Base-by-base conservation (phyloP, 1,284 basidiomycete species). In the Boletellus sp. region DNA sequence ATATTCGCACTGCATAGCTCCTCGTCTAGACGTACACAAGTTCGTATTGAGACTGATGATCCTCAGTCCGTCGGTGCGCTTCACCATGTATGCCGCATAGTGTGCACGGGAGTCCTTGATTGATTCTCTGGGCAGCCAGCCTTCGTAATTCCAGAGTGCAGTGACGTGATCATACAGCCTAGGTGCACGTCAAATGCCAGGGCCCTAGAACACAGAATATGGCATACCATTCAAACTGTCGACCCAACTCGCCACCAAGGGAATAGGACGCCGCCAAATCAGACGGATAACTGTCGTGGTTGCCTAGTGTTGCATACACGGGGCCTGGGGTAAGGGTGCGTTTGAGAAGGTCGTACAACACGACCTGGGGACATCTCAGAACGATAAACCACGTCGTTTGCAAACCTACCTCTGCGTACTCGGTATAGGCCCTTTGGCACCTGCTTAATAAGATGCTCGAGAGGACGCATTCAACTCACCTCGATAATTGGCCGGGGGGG, bases 31-130 rank as follows among this genome's bases (percentile, higher is more conserved):
- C 80, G 51, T 65, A 84, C 85, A 89, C 52, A 89, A 62, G 64
- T 92, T 84, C 16, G 86, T 91, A 63, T 92, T 91, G 55, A 92
- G 67, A 35, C 86, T 82, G 53, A 92, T 88, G 41, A 92, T 71
- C 28, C 86, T 76, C 26, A 93, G 70, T 2, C 87, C 88, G 54
- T 89, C 82, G 7, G 67, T 60, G 19, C 87, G 80, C 56, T 77
- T 76, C 18, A 90, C 85, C 71, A 83, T 84, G 64, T 89, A 92
- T 12, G 78, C 89, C 10, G 82, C 79, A 45, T 69, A 91, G 66
- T 92, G 88, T 2, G 81, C 72, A 44, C 78, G 77, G 0, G 87
- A 86, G 45, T 79, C 71, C 49, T 79, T 64, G 1, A 83, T 80
- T 8, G 82, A 79, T 7, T 76, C 70, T 41, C 79, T 71, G 8